Evolutionary conservation across 257 asterid species (phyloP).

Genomic region (Nicotiana sylvestris): DNA sequence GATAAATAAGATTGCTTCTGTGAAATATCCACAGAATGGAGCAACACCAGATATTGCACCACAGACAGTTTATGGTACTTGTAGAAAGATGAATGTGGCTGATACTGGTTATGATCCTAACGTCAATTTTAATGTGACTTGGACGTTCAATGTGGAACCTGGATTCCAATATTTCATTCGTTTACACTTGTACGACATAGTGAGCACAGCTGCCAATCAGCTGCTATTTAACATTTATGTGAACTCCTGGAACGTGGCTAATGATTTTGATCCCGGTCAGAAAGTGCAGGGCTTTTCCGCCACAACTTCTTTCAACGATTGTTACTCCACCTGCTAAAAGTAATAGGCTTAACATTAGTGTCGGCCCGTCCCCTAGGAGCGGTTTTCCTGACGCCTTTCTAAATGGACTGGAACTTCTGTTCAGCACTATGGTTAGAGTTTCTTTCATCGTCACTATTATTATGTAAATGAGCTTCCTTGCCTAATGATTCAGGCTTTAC

Average conservation of each 20-base stretch:
- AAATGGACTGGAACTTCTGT: constrained; percentile 62
- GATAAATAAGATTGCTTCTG: constrained; percentile 33
- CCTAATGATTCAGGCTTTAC: constrained; percentile 23
- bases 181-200: constrained; percentile 77
- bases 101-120: constrained; percentile 29
- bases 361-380: constrained; percentile 54
- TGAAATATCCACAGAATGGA: constrained; percentile 50
- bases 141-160: constrained; percentile 52
- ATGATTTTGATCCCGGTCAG: constrained; percentile 43
- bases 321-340: constrained; percentile 38
- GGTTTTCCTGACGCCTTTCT: constrained; percentile 49
- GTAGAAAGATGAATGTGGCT: constrained; percentile 36
- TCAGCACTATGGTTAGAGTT: neutral
- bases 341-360: constrained; percentile 39
- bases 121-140: constrained; percentile 56
- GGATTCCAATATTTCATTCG: constrained; percentile 60
- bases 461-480: constrained; percentile 35
- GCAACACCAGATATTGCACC: constrained; percentile 60
- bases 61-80: constrained; percentile 65
- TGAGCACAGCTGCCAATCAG: constrained; percentile 39
- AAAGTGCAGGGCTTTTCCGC: constrained; percentile 27
- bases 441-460: neutral
- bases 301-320: constrained; percentile 54
- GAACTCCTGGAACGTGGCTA: constrained; percentile 33
- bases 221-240: constrained; percentile 55